A percentile compares a stretch with the other conserved stretches of the same genome.
phyloP scores from a whole-genome alignment of 805 yeast species.

The Crinitomyces ghanaensis region DNA sequence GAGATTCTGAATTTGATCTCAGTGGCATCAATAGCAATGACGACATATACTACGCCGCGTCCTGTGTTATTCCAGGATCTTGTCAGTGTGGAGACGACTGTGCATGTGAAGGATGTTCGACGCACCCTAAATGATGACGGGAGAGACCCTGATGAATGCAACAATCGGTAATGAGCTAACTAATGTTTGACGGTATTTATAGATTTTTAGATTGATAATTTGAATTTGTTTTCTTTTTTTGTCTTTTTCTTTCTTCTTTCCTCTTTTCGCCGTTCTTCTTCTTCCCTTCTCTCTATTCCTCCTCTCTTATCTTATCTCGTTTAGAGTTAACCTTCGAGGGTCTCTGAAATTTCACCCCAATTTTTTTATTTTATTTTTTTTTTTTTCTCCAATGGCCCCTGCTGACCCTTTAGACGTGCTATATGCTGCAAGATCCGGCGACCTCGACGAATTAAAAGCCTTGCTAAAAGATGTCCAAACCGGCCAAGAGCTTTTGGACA shows the following conservation, averaged over 20 bases:
- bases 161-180: neutral
- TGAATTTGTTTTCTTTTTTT: neutral
- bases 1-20: constrained; percentile 1
- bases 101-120: constrained; percentile 26
- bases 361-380: neutral
- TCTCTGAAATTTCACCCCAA: too few species aligned
- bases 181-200: neutral
- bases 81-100: constrained; percentile 29
- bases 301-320: too few species aligned
- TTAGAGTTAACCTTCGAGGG: too few species aligned
- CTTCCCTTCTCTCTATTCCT: constrained; percentile 1
- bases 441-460: constrained; percentile 58
- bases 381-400: constrained; percentile 2
- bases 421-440: constrained; percentile 66
- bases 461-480: constrained; percentile 41
- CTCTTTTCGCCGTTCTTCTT: neutral
- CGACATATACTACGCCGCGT: constrained; percentile 24
- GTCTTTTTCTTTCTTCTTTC: neutral
- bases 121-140: too few species aligned
- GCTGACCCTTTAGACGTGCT: constrained; percentile 2
- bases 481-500: constrained; percentile 35
- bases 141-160: constrained; percentile 10
- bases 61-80: constrained; percentile 29
- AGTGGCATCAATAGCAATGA: neutral
- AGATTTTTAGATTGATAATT: neutral